Evolutionary conservation across 1,139 yeast genomes (phyloP).

Genomic region (Citeromyces hawaiiensis): DNA sequence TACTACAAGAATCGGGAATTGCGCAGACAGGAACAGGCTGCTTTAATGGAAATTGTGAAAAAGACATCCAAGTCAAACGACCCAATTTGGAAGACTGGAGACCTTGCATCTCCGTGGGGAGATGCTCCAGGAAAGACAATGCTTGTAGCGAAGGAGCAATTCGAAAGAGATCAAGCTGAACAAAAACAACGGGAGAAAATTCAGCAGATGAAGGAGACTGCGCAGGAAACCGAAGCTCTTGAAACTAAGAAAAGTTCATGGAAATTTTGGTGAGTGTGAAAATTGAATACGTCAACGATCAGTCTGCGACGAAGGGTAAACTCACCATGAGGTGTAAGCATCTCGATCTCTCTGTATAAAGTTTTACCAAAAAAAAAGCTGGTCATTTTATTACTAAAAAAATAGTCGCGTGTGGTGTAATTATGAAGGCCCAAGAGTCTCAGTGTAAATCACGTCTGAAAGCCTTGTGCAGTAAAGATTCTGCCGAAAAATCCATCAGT

Average conservation of each 20-base stretch:
- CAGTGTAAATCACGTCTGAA: too few species aligned
- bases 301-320: too few species aligned
- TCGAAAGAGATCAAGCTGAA: constrained; percentile 33
- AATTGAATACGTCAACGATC: too few species aligned
- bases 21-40: constrained; percentile 53
- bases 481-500: too few species aligned
- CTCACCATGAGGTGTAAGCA: too few species aligned
- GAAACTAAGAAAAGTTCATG: constrained; percentile 24
- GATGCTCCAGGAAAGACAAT: constrained; percentile 19
- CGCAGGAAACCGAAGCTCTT: constrained; percentile 26
- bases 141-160: constrained; percentile 32
- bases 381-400: too few species aligned
- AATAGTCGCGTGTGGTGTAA: too few species aligned
- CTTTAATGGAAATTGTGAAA: constrained; percentile 50
- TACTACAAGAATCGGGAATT: constrained; percentile 55
- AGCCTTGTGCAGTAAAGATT: too few species aligned
- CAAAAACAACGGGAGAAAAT: constrained; percentile 30
- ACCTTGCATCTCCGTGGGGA: constrained; percentile 52
- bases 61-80: constrained; percentile 51
- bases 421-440: too few species aligned
- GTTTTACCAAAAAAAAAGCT: too few species aligned
- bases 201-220: constrained; percentile 28
- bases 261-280: constrained; percentile 13
- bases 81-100: constrained; percentile 75
- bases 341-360: too few species aligned